Evolutionary conservation across 192 early-diverging fungal species (phyloP).

Genomic region (Umbelopsis ramanniana): DNA sequence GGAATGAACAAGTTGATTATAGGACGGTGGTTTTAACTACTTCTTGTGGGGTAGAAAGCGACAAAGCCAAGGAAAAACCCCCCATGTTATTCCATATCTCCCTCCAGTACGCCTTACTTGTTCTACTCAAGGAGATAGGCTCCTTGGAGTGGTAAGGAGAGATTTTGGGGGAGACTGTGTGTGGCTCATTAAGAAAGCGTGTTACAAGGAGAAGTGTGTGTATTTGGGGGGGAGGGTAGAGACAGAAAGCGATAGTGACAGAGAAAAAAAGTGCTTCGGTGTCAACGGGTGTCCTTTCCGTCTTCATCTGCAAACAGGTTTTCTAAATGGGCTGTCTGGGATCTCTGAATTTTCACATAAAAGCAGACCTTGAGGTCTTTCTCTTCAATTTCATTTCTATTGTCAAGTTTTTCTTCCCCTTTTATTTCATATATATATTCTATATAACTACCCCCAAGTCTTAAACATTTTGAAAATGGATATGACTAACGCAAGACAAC

Average conservation of each 20-base stretch:
- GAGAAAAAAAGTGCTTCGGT: conserved; percentile 4
- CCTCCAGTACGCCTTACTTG: conserved; percentile 1
- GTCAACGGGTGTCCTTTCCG: conserved; percentile 18
- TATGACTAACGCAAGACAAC: conserved; percentile 16
- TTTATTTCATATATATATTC: neutral
- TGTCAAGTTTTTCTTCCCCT: conserved; percentile 1
- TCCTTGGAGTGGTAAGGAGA: conserved; percentile 10
- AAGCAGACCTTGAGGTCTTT: neutral
- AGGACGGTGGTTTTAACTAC: neutral
- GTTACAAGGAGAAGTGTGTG: conserved; percentile 14
- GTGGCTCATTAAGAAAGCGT: conserved; percentile 13
- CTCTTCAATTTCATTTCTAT: neutral
- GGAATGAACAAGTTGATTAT: neutral
- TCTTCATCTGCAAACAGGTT: conserved; percentile 11
- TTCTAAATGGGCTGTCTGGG: neutral
- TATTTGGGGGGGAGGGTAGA: conserved; percentile 14
- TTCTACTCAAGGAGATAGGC: neutral
- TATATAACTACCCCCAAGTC: neutral
- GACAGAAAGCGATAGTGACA: neutral
- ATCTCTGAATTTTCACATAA: conserved; percentile 5
- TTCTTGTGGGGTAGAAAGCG: no score
- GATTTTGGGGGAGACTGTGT: neutral
- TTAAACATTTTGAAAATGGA: conserved; percentile 21
- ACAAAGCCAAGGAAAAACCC: no score
- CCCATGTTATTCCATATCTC: no score